Conservation (phyloP, 768 basidiomycete species). For the Clavulina sp. region DNA sequence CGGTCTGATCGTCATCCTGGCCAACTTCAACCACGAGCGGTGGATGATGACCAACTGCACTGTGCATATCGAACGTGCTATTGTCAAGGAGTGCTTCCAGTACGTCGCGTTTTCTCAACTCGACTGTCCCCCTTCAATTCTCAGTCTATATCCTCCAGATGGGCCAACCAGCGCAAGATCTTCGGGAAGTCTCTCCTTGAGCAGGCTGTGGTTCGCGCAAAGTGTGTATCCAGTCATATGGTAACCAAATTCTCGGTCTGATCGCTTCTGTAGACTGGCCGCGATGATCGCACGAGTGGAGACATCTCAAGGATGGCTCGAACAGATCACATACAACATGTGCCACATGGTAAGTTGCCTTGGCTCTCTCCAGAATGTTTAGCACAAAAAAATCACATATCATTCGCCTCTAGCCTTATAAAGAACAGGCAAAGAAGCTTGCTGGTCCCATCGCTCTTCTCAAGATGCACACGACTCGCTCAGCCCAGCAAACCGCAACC, state of each 20-base stretch:
- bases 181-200: conserved; percentile 65
- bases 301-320: conserved; percentile 66
- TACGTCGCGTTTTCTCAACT: conserved; percentile 10
- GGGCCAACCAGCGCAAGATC: conserved; percentile 76
- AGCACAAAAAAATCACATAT: neutral
- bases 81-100: conserved; percentile 75
- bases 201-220: conserved; percentile 74
- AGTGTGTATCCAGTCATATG: conserved; percentile 18
- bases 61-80: conserved; percentile 42
- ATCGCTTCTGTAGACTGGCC: conserved; percentile 42
- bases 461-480: conserved; percentile 37
- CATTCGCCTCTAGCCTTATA: conserved; percentile 27
- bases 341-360: conserved; percentile 42
- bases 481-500: conserved; percentile 60
- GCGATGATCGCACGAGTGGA: conserved; percentile 77
- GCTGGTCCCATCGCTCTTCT: conserved; percentile 1
- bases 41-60: conserved; percentile 78
- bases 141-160: conserved; percentile 17
- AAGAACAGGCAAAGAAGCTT: conserved; percentile 40
- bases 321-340: conserved; percentile 79
- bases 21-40: conserved; percentile 86
- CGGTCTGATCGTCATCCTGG: conserved; percentile 45
- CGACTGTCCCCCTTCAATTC: too few relatives aligned
- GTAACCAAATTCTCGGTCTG: neutral
- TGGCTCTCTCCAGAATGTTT: neutral